Base-by-base conservation (phyloP, 352 stramenopile species). In the Lagenidium giganteum region DNA sequence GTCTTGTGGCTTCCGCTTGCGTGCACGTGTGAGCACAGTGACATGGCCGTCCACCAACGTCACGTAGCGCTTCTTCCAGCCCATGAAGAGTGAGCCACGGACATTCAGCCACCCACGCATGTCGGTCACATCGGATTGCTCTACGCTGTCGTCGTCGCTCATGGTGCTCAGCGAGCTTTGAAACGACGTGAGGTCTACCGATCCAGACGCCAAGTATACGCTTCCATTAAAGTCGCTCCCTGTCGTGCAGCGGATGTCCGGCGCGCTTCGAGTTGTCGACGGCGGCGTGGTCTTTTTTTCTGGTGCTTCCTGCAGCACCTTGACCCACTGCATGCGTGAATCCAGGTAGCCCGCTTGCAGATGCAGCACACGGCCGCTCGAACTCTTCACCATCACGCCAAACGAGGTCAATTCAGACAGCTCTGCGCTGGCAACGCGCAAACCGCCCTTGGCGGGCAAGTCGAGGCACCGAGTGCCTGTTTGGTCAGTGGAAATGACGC, bases 401-500 rank as follows among this genome's bases (percentile, higher is more conserved):
- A 82, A 87, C 40, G 57, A 50, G 8, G 75, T 87, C 30, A 70
- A 44, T 40, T 71, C 57, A 11, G 67, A 65, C 16, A 77, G 31
- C 24, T 67, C 61, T 14, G 55, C 75, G 22, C 52, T 40, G 2
- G 59, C 59, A 8, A 87, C 69, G 29, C 75, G 75, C 17, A 87
- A 44, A 0, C 75, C 75, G 11, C 75, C 75, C 7, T 64, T 64
- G 5, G 73, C 61, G 0, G 71, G 64, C 37, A 87, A 48, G 27
- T 87, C 75, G 16, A 87, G 60, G 27, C 67, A 83, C 16, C 73
- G 70, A 9, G 65, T 82, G 17, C 74, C 74, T 17, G 80, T 33
- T 14, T 70, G 41, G 32, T 80, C 71, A 28, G 67, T 80, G 16
- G 57, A 54, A 39, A 87, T 81, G 25, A 87, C 69, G 44, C 75